phyloP scores from a whole-genome alignment of 352 stramenopile genomes.

The Nothophytophthora sp. region DNA sequence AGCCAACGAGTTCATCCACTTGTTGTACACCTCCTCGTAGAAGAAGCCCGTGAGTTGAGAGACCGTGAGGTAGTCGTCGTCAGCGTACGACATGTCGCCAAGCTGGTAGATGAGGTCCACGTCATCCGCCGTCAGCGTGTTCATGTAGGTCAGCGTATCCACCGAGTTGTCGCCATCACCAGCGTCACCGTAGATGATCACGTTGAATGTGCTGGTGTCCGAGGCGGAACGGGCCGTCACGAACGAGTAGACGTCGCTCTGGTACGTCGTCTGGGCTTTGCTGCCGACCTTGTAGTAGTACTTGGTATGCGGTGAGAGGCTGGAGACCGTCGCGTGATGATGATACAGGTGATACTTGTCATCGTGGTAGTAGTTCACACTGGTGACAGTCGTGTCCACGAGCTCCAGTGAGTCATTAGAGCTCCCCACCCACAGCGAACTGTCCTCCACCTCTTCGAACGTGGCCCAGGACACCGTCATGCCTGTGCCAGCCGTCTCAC shows the following conservation, averaged over 20 bases:
- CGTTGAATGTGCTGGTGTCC: conserved; percentile 26
- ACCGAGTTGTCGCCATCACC: conserved; percentile 23
- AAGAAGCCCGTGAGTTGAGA: conserved; percentile 19
- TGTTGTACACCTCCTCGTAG: conserved; percentile 56
- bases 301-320: conserved; percentile 31
- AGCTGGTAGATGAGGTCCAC: conserved; percentile 36
- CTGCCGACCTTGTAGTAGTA: conserved; percentile 41
- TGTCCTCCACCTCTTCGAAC: conserved; percentile 24
- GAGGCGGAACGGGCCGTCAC: conserved; percentile 25
- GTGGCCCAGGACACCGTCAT: conserved; percentile 60
- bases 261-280: conserved; percentile 14
- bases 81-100: conserved; percentile 35
- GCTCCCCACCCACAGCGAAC: conserved; percentile 36
- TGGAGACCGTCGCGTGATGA: conserved; percentile 42
- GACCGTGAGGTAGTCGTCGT: conserved; percentile 24
- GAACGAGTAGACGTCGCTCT: conserved; percentile 30
- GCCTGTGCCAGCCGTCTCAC: conserved; percentile 31
- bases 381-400: conserved; percentile 16
- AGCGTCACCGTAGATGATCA: conserved; percentile 32
- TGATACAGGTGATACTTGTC: conserved; percentile 44
- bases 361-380: conserved; percentile 40
- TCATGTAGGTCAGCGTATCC: conserved; percentile 30
- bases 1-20: conserved; percentile 60
- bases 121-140: conserved; percentile 22
- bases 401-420: conserved; percentile 4